Percentiles rank a stretch among this genome's conserved stretches.
phyloP scores from a whole-genome alignment of 345 rosid species.

The Hypericum androsaemum region DNA sequence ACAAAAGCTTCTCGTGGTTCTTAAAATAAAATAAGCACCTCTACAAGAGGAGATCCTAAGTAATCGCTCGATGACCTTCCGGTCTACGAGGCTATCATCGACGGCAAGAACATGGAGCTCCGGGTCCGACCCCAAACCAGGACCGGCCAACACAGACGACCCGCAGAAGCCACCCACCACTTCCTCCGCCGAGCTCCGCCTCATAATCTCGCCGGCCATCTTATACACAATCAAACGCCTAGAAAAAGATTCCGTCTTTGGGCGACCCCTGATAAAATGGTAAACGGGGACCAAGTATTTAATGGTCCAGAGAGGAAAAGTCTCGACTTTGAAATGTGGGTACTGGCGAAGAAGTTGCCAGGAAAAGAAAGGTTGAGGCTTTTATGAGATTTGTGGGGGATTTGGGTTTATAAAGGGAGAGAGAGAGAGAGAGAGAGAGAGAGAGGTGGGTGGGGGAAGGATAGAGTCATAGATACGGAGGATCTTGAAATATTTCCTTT shows the following conservation, averaged over 20 bases:
- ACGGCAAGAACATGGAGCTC: conserved; percentile 94
- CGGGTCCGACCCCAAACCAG: conserved; percentile 18
- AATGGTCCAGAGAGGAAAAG: background rate
- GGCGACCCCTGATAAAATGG: background rate
- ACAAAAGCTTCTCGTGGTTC: too few species aligned
- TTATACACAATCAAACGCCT: conserved; percentile 12
- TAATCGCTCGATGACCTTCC: conserved; percentile 69
- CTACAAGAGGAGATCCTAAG: conserved; percentile 67
- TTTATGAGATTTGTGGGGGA: background rate
- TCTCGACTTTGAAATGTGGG: background rate
- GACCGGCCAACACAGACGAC: conserved; percentile 1
- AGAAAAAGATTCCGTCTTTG: background rate
- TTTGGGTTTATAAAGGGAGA: conserved; percentile 15
- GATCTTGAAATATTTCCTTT: conserved; percentile 22
- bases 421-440: conserved; percentile 5
- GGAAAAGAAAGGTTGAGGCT: conserved; percentile 2
- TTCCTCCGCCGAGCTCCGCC: conserved; percentile 9
- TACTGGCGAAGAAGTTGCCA: background rate
- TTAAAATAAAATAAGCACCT: conserved; percentile 28
- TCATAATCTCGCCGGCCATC: conserved; percentile 28
- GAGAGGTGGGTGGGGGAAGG: conserved; percentile 12
- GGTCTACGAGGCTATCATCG: conserved; percentile 73
- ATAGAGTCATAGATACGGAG: conserved; percentile 43
- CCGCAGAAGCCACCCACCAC: conserved; percentile 3
- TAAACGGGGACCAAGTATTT: background rate